Conservation (phyloP, 306 rosid genomes). For the Fragaria vesca region DNA sequence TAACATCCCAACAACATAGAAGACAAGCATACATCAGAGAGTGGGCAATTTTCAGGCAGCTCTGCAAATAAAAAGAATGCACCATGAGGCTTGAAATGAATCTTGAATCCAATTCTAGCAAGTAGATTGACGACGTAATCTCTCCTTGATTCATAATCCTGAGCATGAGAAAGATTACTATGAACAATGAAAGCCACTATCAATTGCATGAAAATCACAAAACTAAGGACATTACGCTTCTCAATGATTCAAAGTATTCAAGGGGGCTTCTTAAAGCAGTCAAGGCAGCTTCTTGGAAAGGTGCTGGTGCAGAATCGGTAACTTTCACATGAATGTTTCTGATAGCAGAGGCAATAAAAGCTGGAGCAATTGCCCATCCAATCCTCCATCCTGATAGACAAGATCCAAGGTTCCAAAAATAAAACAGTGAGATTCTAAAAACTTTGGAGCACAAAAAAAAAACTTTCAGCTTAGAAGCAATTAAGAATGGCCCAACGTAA, state of each 20-base stretch:
- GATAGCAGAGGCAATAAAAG: constrained; percentile 66
- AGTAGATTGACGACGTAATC: constrained; percentile 63
- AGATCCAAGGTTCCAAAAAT: constrained; percentile 8
- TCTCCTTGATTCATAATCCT: constrained; percentile 79
- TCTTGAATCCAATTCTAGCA: constrained; percentile 56
- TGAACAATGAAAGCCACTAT: not conserved
- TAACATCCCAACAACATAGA: constrained; percentile 9
- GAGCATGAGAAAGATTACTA: constrained; percentile 19
- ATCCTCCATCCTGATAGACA: constrained; percentile 79
- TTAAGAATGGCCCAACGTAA: constrained; percentile 1
- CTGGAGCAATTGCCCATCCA: constrained; percentile 96
- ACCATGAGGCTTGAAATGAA: constrained; percentile 78
- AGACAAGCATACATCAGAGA: constrained; percentile 60
- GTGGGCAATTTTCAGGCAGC: constrained; percentile 60
- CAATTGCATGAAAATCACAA: constrained; percentile 2
- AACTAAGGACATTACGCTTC: constrained; percentile 42
- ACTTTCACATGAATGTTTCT: constrained; percentile 63
- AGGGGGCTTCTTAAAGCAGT: constrained; percentile 67
- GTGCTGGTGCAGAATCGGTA: constrained; percentile 85
- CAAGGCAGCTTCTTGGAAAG: constrained; percentile 92
- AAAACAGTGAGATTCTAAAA: constrained; percentile 14
- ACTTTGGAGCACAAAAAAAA: not conserved
- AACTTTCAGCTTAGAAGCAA: not conserved
- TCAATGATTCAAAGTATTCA: constrained; percentile 58
- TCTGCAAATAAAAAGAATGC: constrained; percentile 73